Percentiles rank a stretch among this genome's conserved stretches.
Conservation (phyloP, 805 yeast species). For the Candida argentea region DNA sequence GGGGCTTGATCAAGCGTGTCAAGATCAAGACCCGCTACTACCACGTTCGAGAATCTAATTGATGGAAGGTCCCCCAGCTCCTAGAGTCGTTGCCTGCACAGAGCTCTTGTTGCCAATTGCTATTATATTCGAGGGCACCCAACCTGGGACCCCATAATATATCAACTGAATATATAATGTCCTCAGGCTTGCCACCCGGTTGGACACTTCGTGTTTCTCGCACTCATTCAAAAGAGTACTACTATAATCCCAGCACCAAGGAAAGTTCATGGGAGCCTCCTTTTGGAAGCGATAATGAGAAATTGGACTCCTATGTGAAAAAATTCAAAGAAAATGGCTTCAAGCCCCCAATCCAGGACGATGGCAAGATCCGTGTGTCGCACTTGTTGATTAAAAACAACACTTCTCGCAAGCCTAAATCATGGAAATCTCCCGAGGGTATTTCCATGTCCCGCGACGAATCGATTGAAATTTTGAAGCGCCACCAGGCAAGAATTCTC, state of each 20-base stretch:
- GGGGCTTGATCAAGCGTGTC: too few species aligned
- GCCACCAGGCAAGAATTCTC: constrained; percentile 46
- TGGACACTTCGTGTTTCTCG: constrained; percentile 79
- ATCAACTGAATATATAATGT: constrained; percentile 3
- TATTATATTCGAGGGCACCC: constrained; percentile 12
- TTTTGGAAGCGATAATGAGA: constrained; percentile 57
- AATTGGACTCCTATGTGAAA: constrained; percentile 48
- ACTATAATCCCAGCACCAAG: constrained; percentile 54
- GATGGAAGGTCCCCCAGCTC: too few species aligned
- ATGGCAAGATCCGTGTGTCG: constrained; percentile 62
- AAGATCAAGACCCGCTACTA: too few species aligned
- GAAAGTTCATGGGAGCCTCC: constrained; percentile 92
- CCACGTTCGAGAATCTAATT: too few species aligned
- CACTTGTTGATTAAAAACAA: constrained; percentile 79
- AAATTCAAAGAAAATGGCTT: constrained; percentile 23
- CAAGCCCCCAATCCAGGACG: constrained; percentile 34
- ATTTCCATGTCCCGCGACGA: constrained; percentile 79
- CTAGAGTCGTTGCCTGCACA: background rate
- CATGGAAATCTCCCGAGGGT: constrained; percentile 69
- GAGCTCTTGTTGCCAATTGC: constrained; percentile 23
- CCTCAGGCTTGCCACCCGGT: constrained; percentile 73
- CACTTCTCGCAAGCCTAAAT: constrained; percentile 80
- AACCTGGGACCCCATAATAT: constrained; percentile 1
- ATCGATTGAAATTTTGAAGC: constrained; percentile 55
- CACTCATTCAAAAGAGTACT: constrained; percentile 80